Conservation (phyloP, 768 basidiomycete species). For the Scleroderma bovista region DNA sequence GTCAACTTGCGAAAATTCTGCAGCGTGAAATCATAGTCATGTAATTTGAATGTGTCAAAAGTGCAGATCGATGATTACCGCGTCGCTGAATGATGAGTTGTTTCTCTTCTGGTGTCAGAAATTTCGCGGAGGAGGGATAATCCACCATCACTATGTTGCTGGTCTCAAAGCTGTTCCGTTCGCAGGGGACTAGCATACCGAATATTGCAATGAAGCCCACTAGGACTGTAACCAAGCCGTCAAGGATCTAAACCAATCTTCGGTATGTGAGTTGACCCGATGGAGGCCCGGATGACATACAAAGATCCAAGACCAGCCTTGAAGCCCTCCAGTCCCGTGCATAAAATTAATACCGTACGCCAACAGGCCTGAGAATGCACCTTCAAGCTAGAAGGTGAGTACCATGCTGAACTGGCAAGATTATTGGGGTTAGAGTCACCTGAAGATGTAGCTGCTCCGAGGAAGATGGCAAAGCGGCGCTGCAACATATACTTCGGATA, state of each 20-base stretch:
- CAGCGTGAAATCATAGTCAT: conserved; percentile 47
- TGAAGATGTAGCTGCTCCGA: conserved; percentile 57
- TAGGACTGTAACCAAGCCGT: conserved; percentile 54
- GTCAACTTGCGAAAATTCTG: conserved; percentile 32
- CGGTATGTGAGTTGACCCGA: not conserved
- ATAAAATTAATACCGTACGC: conserved; percentile 53
- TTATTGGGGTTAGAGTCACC: conserved; percentile 24
- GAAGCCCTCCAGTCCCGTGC: conserved; percentile 38
- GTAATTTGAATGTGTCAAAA: not conserved
- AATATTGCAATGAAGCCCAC: conserved; percentile 49
- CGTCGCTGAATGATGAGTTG: conserved; percentile 50
- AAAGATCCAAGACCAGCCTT: conserved; percentile 69
- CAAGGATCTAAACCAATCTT: conserved; percentile 33
- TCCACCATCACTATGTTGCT: conserved; percentile 46
- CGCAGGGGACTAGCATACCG: conserved; percentile 25
- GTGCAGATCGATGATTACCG: conserved; percentile 32
- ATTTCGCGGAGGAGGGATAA: conserved; percentile 52
- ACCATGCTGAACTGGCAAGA: not conserved
- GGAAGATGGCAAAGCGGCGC: conserved; percentile 57
- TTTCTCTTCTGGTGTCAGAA: conserved; percentile 59
- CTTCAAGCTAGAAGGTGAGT: conserved; percentile 5
- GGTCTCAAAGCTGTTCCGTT: not conserved
- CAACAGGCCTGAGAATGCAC: conserved; percentile 54
- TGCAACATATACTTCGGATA: conserved; percentile 61
- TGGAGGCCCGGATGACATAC: conserved; percentile 27